phyloP scores from a whole-genome alignment of 768 basidiomycete genomes.

The Candolleomyces aberdarensis region DNA sequence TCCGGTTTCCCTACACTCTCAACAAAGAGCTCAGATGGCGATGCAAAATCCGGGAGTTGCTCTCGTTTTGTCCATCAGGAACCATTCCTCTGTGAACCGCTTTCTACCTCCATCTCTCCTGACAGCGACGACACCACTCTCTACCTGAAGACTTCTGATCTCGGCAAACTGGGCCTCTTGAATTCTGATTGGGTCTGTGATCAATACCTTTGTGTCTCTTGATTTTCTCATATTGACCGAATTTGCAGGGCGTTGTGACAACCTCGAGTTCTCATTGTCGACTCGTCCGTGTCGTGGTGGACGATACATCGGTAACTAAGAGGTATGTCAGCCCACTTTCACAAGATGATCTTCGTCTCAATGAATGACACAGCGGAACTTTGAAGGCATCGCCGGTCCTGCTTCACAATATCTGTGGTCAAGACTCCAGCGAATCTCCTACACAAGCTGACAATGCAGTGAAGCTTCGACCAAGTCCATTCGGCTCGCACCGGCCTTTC shows the following conservation, averaged over 20 bases:
- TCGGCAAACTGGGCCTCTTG: conserved; percentile 63
- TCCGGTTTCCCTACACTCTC: neutral
- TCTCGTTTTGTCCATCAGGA: conserved; percentile 8
- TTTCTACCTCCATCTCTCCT: conserved; percentile 29
- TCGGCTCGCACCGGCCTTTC: conserved; percentile 53
- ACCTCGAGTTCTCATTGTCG: conserved; percentile 38
- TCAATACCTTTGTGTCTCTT: neutral
- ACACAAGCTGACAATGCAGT: conserved; percentile 20
- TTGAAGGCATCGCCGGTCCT: conserved; percentile 47
- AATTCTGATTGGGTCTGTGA: conserved; percentile 73
- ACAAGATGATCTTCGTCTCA: neutral
- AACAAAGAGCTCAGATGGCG: conserved; percentile 12
- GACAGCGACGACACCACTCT: conserved; percentile 52
- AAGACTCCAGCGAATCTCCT: conserved; percentile 19
- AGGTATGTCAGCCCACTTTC: conserved; percentile 26
- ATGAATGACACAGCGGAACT: neutral
- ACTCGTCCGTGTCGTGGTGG: conserved; percentile 55
- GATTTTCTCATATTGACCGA: neutral
- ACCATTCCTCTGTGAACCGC: conserved; percentile 23
- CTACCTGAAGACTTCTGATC: conserved; percentile 60
- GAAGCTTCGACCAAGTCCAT: conserved; percentile 51
- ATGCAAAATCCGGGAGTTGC: conserved; percentile 1
- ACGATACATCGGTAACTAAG: conserved; percentile 39
- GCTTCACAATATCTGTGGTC: conserved; percentile 47
- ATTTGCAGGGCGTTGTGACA: conserved; percentile 46